Base-by-base conservation (phyloP, 1,139 yeast genomes). In the Pichia cactophila region DNA sequence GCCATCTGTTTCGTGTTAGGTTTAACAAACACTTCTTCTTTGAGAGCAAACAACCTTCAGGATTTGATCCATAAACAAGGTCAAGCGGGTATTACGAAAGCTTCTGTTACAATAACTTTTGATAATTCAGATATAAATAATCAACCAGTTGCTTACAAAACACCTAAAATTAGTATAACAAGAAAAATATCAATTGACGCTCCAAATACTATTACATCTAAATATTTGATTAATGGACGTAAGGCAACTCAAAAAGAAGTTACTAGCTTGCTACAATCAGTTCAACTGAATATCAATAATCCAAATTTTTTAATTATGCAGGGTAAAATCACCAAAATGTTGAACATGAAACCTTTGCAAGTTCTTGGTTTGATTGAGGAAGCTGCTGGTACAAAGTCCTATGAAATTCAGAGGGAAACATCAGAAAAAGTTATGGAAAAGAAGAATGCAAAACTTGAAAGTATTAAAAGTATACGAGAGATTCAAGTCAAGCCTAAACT, bases 1-100 rank as follows among this genome's bases (percentile, higher is more conserved):
- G 96, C 98, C 50, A 92, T 92, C 50, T 94, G 98, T 69, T 94
- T 94, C 68, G 99, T 94, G n/a, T 74, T 94, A 37, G 99, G 99
- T 49, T 90, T 94, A 54, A 85, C 97, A 1, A 82, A 95, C 9
- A 89, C 92, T 95, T 68, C 88, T 26, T 87, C 96, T 0, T 96
- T 94, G 31, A 75, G 99, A 64, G 99, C 98, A 0, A 85, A 89
- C 17, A 89, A 85, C 63, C 71, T 90, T 45, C 97, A 92, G 61
- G 99, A 94, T 65, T 77, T 94, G 65, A 92, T 94, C 51, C 92
- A 92, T 66, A 92, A 92, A 61, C 79, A 97, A 59, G 98, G 98
- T 10, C 98, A 92, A 64, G 97, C 98, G 0, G 98, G 98, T 55
- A 92, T 92, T 10, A 90, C 97, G 2, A 90, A 89, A 64, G 98